A percentile compares a stretch with the other conserved stretches of the same genome.
Evolutionary conservation across 768 basidiomycete genomes (phyloP).

Genomic region (Macrolepiota dolichaula): DNA sequence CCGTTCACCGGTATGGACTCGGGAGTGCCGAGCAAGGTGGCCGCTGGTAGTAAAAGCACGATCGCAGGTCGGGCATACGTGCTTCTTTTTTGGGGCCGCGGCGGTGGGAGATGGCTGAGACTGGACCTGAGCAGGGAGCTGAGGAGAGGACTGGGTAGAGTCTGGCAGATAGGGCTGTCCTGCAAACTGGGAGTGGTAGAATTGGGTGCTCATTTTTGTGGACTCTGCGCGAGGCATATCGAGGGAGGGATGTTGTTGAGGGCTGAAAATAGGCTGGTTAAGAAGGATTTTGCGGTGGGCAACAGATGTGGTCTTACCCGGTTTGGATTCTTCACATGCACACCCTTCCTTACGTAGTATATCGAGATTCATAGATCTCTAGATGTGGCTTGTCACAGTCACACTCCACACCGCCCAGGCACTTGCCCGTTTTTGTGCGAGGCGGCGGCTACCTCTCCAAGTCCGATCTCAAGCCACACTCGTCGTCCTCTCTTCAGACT

Average conservation of each 20-base stretch:
- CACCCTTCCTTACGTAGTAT: slow-evolving; percentile 5
- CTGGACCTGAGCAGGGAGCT: slow-evolving; percentile 24
- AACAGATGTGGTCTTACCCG: slow-evolving; percentile 6
- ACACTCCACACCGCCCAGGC: slow-evolving; percentile 9
- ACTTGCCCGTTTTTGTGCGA: slow-evolving; percentile 5
- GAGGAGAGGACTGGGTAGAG: slow-evolving; percentile 23
- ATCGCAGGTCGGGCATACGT: slow-evolving; percentile 71
- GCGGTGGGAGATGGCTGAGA: slow-evolving; percentile 10
- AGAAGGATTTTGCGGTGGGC: slow-evolving; percentile 5
- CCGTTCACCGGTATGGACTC: slow-evolving; percentile 88
- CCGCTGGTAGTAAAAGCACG: slow-evolving; percentile 86
- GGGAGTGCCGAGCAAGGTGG: slow-evolving; percentile 83
- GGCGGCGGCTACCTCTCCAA: slow-evolving; percentile 5
- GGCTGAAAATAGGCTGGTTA: slow-evolving; percentile 15
- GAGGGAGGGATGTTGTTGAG: slow-evolving; percentile 10
- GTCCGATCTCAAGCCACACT: not conserved
- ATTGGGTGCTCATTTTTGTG: slow-evolving; percentile 23
- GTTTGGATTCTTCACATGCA: slow-evolving; percentile 5
- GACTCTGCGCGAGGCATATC: slow-evolving; percentile 36
- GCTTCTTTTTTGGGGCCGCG: slow-evolving; percentile 37
- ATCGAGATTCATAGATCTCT: slow-evolving; percentile 9
- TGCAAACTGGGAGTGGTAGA: slow-evolving; percentile 31
- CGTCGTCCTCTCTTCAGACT: not conserved
- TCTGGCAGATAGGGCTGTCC: slow-evolving; percentile 24
- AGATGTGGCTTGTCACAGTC: slow-evolving; percentile 8